Evolutionary conservation across 1,284 basidiomycete genomes (phyloP), one percentile per base, ranked within the genome.

Genomic region (Paramarasmius palmivorus): DNA sequence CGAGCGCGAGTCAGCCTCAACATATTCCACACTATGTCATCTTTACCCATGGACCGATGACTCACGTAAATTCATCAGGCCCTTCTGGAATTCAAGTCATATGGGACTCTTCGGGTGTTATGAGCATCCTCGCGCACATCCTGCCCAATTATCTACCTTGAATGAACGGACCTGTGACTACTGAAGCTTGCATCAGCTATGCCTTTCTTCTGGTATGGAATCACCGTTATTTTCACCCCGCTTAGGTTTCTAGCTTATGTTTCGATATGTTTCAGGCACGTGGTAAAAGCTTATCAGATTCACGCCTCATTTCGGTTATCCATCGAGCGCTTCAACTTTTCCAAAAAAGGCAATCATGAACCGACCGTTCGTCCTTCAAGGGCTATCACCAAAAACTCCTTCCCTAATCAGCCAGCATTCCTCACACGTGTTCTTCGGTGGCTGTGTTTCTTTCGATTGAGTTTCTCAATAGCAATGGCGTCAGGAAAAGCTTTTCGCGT

Each of bases 291-390:
- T 58, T 51, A 52, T 50, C 53, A 52, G 44, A 46, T 46, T 46
- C 19, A 23, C 25, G 25, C 9, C 44, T 29, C 44, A 46, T 29
- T 29, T 22, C 44, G 25, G 44, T n/a, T 47, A 53, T 52, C 55
- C 51, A 53, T 41, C n/a, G 54, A 57, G 54, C 55, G 58, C 65
- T 58, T 68, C 68, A 60, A 68, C 36, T 32, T 26, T 68, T 56
- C 65, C 65, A 45, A 47, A 65, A 65, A 47, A 54, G 64, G 69
- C 7, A 67, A 4, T 20, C 50, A 50, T 60, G 68, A 66, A 58
- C 69, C 69, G 66, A 54, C 63, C 65, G 65, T 58, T 51, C 50
- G 65, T 32, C 29, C 29, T n/a, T 32, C 29, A 32, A 32, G 29
- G 29, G 7, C 12, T 6, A 32, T 32, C 29, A 32, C 29, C 29